Evolutionary conservation across 2,329 filamentous ascomycete genomes (phyloP).

Genomic region (Septoria petroselini): DNA sequence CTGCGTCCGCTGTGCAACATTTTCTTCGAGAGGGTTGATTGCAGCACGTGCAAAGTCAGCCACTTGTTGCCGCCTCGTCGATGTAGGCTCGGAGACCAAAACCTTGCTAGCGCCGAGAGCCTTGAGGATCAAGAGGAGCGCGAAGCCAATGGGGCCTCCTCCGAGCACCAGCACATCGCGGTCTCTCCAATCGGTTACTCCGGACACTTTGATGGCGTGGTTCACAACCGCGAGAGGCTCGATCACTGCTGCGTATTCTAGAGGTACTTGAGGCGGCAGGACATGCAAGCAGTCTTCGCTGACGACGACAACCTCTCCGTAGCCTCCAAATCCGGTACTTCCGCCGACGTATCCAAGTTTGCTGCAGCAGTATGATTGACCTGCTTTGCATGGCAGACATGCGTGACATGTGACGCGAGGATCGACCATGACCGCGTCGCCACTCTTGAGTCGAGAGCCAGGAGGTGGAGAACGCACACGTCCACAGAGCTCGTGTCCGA

Average conservation of each 20-base stretch:
- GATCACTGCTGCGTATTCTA: constrained; percentile 27
- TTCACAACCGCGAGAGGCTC: constrained; percentile 28
- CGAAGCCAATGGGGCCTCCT: constrained; percentile 29
- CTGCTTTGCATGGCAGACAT: constrained; percentile 22
- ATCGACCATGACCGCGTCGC: constrained; percentile 28
- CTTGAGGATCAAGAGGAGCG: constrained; percentile 23
- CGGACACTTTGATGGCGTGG: constrained; percentile 25
- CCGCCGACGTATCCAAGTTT: constrained; percentile 27
- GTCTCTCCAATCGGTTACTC: constrained; percentile 17
- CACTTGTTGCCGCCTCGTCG: constrained; percentile 20
- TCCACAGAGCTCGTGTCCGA: constrained; percentile 31
- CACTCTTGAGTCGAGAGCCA: constrained; percentile 19
- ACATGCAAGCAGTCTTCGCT: constrained; percentile 16
- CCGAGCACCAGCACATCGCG: constrained; percentile 27
- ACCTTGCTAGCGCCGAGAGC: constrained; percentile 21
- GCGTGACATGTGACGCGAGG: constrained; percentile 25
- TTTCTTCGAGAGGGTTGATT: constrained; percentile 24
- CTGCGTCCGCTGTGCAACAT: constrained; percentile 22
- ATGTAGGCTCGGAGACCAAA: constrained; percentile 25
- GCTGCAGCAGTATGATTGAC: constrained; percentile 21
- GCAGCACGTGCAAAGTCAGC: constrained; percentile 16
- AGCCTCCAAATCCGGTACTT: constrained; percentile 26
- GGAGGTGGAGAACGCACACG: constrained; percentile 19
- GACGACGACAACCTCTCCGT: constrained; percentile 23
- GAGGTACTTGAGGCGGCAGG: constrained; percentile 19